Percentiles rank a stretch among this genome's conserved stretches.
These are phyloP conservation scores for Chernovozyma aurita DNA, from an alignment of 1,139 yeast genomes.

Conservation along the genomic window DNA sequence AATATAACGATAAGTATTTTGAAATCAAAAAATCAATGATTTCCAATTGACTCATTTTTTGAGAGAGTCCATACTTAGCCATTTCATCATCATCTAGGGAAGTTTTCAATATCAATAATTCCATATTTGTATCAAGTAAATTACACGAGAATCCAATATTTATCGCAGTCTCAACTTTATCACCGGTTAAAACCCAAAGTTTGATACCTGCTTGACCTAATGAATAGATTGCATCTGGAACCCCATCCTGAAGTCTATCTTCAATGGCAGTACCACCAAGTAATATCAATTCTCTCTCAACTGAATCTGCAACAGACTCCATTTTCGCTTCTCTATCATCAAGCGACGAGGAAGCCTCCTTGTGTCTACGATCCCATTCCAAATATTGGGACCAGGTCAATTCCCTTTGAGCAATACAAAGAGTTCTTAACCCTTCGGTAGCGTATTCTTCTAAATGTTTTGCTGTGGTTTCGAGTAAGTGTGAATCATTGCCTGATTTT, in stretches of 20 bases:
- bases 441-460: constrained; percentile 42
- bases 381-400: constrained; percentile 38
- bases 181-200: constrained; percentile 50
- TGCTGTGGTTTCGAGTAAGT: constrained; percentile 32
- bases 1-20: constrained; percentile 57
- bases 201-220: constrained; percentile 48
- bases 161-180: constrained; percentile 49
- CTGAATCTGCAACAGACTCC: constrained; percentile 46
- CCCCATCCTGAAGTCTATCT: constrained; percentile 49
- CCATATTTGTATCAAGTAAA: constrained; percentile 46
- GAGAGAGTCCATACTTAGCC: constrained; percentile 24
- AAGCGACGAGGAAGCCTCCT: constrained; percentile 39
- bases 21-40: constrained; percentile 54
- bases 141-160: constrained; percentile 50
- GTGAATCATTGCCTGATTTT: constrained; percentile 24
- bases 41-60: constrained; percentile 18
- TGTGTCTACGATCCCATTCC: constrained; percentile 41
- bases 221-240: constrained; percentile 43
- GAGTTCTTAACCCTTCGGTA: constrained; percentile 45
- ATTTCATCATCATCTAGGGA: constrained; percentile 19
- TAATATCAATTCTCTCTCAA: constrained; percentile 39
- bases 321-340: constrained; percentile 40
- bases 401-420: constrained; percentile 45
- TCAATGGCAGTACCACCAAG: constrained; percentile 53
- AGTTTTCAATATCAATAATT: constrained; percentile 39